Base-by-base conservation (phyloP, 306 rosid species). In the Fragaria nilgerrensis region DNA sequence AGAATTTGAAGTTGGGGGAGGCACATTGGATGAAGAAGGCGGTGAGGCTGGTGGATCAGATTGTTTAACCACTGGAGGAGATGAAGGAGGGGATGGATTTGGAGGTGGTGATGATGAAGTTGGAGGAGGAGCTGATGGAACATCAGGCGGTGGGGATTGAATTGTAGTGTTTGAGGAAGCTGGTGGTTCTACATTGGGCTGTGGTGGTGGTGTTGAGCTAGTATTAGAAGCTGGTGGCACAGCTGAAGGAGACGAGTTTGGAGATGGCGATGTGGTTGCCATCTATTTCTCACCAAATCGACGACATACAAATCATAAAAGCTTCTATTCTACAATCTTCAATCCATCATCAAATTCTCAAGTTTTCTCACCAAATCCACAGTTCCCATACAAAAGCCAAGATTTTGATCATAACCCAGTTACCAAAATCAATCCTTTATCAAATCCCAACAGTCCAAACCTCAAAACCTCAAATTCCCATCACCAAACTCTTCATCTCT, bases 231-330 rank as follows among this genome's bases (percentile, higher is more conserved):
- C 66, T 45, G 90, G 87, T 64, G 91, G 80, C 43, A 82, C 65
- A 9, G 84, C 75, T 36, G 84, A 56, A 32, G 90, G 64, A 32
- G 89, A 39, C 10, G 92, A 86, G 68, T 74, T 62, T 58, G 94
- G 93, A 34, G 94, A 85, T 68, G 97, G 94, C 61, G 93, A 82
- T 50, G 70, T 66, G 27, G 86, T 84, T 36, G 92, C 89, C 98
- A 94, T 94, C 69, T 72, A 16, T 4, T 25, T 43, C 61, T 19
- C 79, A 78, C 22, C 77, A 80, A 80, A 81, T n/a, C 72, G 41
- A 70, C 53, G 9, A 9, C 37, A 75, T 32, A 58, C 61, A 32
- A 48, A 65, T 32, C 70, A 79, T 67, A 27, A 36, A 55, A 69
- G 53, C 72, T 73, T 75, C 52, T 70, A 68, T 77, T 13, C 44